phyloP scores from a whole-genome alignment of 192 early-diverging fungal genomes.

The Backusella macrospora region DNA sequence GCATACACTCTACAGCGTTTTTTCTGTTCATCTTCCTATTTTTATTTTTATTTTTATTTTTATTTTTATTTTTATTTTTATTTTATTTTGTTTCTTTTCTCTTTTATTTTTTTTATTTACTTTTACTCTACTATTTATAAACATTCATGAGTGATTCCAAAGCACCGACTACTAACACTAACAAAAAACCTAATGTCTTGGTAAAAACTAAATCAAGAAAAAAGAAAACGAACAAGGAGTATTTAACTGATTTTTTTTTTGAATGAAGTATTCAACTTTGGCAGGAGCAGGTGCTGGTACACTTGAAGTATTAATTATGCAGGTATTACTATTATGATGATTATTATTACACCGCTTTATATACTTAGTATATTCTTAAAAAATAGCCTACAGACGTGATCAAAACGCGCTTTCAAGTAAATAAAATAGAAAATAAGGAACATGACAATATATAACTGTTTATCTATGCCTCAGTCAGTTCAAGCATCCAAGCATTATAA shows the following conservation, averaged over 20 bases:
- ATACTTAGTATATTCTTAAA: not conserved
- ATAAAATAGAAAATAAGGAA: not conserved
- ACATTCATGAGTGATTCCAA: not conserved
- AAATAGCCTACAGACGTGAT: constrained; percentile 49
- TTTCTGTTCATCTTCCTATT: not conserved
- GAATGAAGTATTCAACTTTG: constrained; percentile 37
- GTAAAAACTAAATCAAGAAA: not conserved
- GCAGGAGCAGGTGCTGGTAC: constrained; percentile 47
- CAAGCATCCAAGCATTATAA: constrained; percentile 40
- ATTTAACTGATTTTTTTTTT: not conserved
- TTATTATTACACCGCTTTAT: not conserved
- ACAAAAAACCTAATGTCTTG: not conserved
- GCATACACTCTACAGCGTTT: not conserved
- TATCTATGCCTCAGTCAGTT: constrained; percentile 30
- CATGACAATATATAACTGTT: not conserved
- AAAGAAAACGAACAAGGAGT: not conserved
- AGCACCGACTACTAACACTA: not conserved
- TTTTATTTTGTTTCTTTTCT: not conserved
- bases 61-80: not conserved
- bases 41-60: not conserved
- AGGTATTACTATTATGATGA: constrained; percentile 26
- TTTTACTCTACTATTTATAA: not conserved
- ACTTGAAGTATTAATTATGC: constrained; percentile 45
- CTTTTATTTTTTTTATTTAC: not conserved
- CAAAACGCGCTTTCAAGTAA: constrained; percentile 48